phyloP scores from a whole-genome alignment of 352 stramenopile genomes.

The Blastocystis sp. region DNA sequence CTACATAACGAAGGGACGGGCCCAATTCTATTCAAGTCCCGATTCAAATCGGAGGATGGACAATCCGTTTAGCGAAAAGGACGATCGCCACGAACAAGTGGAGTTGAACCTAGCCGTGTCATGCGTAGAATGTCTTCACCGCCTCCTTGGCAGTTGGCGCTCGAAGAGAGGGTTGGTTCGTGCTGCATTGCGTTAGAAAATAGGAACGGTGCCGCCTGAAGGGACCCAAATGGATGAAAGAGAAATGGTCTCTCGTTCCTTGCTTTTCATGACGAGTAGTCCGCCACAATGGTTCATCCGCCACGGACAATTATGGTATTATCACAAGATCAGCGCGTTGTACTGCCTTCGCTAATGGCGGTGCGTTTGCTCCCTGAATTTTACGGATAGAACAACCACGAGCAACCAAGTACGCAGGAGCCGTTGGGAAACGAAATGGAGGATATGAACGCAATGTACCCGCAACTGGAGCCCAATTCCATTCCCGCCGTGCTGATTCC shows the following conservation, averaged over 20 bases:
- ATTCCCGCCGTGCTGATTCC: slow-evolving; percentile 29
- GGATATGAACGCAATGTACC: slow-evolving; percentile 44
- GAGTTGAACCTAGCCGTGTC: not conserved
- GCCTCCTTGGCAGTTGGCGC: slow-evolving; percentile 7
- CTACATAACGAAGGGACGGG: not conserved
- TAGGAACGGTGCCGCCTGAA: not conserved
- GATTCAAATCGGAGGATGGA: slow-evolving; percentile 14
- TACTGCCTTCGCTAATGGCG: slow-evolving; percentile 27
- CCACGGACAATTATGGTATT: slow-evolving; percentile 13
- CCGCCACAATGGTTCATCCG: slow-evolving; percentile 7
- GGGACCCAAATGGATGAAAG: not conserved
- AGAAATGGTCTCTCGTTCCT: slow-evolving; percentile 14
- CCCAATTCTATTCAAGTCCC: not conserved
- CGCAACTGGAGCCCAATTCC: slow-evolving; percentile 7
- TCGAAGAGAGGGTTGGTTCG: slow-evolving; percentile 1
- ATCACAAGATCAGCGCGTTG: slow-evolving; percentile 43
- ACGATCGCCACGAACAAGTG: not conserved
- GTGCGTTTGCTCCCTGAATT: not conserved
- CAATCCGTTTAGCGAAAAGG: slow-evolving; percentile 60
- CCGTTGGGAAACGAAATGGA: slow-evolving; percentile 27
- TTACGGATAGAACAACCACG: slow-evolving; percentile 49
- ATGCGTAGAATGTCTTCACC: slow-evolving; percentile 46
- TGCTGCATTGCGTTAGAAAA: not conserved
- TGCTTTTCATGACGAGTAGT: not conserved
- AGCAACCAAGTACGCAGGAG: slow-evolving; percentile 32